These are phyloP conservation scores for Stagonosporopsis cucurbitacearum DNA, from an alignment of 2,329 filamentous ascomycete genomes.

Conservation along the genomic window DNA sequence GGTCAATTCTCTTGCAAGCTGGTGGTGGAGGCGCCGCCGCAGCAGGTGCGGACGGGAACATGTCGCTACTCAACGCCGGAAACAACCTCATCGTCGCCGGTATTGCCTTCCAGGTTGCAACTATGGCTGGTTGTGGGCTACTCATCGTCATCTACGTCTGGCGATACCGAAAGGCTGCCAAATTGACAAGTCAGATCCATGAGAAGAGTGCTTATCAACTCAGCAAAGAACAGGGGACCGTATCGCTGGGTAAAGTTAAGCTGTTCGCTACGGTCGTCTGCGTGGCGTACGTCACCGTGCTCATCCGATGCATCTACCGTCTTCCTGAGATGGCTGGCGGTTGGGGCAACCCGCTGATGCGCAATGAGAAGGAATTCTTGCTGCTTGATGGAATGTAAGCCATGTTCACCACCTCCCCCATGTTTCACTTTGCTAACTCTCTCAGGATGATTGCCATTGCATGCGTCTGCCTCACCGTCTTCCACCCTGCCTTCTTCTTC, in stretches of 20 bases:
- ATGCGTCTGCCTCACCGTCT: conserved; percentile 32
- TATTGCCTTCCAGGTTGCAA: conserved; percentile 62
- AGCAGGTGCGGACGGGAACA: conserved; percentile 29
- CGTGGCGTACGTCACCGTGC: conserved; percentile 52
- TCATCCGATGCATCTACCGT: conserved; percentile 56
- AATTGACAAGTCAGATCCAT: conserved; percentile 9
- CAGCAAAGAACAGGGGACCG: conserved; percentile 29
- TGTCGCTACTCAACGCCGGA: conserved; percentile 50
- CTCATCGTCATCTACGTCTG: conserved; percentile 46
- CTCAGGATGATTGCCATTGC: conserved; percentile 38
- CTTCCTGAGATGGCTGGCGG: conserved; percentile 55
- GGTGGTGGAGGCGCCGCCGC: conserved; percentile 63
- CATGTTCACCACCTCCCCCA: no score
- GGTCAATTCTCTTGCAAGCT: conserved; percentile 63
- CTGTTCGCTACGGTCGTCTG: conserved; percentile 37
- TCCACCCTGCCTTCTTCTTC: conserved; percentile 38
- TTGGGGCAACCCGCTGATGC: conserved; percentile 53
- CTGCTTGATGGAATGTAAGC: conserved; percentile 54
- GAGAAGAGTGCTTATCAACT: conserved; percentile 36
- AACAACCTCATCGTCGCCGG: conserved; percentile 64
- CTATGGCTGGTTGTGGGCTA: conserved; percentile 55
- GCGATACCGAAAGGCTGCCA: conserved; percentile 29
- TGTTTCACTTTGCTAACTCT: conserved; percentile 1
- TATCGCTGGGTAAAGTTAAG: conserved; percentile 27
- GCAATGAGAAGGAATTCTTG: conserved; percentile 55